Evolutionary conservation across 208 protist species (phyloP), one percentile per base, ranked within the genome.

Genomic region (Leishmania guyanensis): DNA sequence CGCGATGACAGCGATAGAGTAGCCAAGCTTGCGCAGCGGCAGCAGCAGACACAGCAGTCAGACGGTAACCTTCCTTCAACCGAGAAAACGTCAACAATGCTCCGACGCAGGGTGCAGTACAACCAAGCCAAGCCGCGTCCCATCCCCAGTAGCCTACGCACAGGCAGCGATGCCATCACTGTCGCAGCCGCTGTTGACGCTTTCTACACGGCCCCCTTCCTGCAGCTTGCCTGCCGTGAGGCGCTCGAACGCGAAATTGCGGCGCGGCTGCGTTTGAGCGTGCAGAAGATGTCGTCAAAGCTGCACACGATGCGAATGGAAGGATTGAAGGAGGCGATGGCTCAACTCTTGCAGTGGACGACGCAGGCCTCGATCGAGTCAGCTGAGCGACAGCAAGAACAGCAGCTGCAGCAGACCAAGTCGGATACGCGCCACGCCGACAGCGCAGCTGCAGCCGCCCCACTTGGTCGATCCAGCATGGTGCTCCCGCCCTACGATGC

Each of bases 241-340:
- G 77, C 87, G 12, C 76, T 78, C 20, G 90, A 93, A 75, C 87
- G 87, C n/a, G 85, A 87, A 50, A 81, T 96, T 16, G 86, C 90
- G 22, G 85, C 86, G 39, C 81, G 82, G 75, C 81, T 96, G 53
- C 88, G 89, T 1, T 69, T n/a, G 53, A 89, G 81, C 66, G 84
- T 90, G 77, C 82, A 89, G 46, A 93, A 93, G 81, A 89, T 95
- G 54, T 84, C 85, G 39, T 95, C 91, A 12, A 88, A 86, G 12
- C 92, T 94, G 68, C 81, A 85, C 73, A 68, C 84, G 33, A 83
- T 91, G 14, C 91, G 93, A 1, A 77, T 89, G 17, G 91, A 96
- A 54, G 93, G 91, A 5, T 78, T 96, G 72, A 83, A 89, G 43
- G 89, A 94, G 78, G 85, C 90, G 14, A 84, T 91, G 74, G 71